A percentile compares a stretch with the other conserved stretches of the same genome.
phyloP scores from a whole-genome alignment of 208 protist genomes.

The Leishmania mexicana region DNA sequence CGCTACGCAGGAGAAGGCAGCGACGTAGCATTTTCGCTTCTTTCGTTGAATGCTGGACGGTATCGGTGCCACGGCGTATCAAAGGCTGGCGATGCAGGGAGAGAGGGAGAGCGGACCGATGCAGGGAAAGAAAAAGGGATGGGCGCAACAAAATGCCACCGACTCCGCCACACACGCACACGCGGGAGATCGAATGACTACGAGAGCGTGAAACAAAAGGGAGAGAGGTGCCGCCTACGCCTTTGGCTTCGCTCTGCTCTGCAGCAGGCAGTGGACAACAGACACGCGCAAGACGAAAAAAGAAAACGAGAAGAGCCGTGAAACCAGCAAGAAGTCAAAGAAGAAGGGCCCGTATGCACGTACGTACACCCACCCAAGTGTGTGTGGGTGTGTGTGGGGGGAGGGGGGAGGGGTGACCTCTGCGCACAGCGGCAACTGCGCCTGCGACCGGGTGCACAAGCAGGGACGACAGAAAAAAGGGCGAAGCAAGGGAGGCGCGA shows the following conservation, averaged over 20 bases:
- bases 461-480: not conserved
- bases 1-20: conserved; percentile 36
- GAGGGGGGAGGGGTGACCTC: not conserved
- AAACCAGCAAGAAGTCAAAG: not conserved
- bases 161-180: not conserved
- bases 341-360: not conserved
- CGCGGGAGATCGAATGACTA: not conserved
- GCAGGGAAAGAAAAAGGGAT: not conserved
- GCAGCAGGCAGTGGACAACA: not conserved
- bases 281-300: not conserved
- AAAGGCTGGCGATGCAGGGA: not conserved
- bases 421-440: not conserved
- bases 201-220: not conserved
- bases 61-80: not conserved
- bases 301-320: not conserved
- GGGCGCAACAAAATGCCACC: not conserved
- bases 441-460: not conserved
- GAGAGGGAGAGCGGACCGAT: not conserved
- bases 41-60: not conserved
- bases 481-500: not conserved
- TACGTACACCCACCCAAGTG: not conserved
- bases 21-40: conserved; percentile 37
- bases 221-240: not conserved
- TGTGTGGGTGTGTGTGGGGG: not conserved
- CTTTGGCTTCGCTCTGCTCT: not conserved